phyloP scores from a whole-genome alignment of 2,329 filamentous ascomycete genomes.

The Plenodomus tracheiphilus region DNA sequence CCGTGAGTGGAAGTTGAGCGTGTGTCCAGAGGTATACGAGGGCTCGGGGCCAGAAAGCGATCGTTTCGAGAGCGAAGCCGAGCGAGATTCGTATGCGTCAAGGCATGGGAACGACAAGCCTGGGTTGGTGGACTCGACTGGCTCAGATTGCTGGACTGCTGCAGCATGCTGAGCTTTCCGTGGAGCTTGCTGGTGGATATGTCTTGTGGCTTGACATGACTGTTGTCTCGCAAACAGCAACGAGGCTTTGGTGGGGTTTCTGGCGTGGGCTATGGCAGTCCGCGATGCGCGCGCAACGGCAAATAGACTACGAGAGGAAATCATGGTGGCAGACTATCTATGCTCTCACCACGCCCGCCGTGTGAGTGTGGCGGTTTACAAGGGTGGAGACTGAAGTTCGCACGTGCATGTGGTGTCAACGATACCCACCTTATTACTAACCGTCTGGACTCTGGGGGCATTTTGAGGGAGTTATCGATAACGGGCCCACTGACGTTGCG shows the following conservation, averaged over 20 bases:
- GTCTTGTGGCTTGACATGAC: constrained; percentile 25
- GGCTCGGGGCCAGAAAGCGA: constrained; percentile 80
- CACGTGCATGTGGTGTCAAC: constrained; percentile 21
- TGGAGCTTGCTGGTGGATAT: constrained; percentile 35
- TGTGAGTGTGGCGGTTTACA: constrained; percentile 6
- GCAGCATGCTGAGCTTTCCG: constrained; percentile 30
- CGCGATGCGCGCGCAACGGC: constrained; percentile 25
- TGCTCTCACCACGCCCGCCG: constrained; percentile 1
- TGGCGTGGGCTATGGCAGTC: constrained; percentile 9
- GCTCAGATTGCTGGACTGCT: constrained; percentile 25
- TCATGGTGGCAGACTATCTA: constrained; percentile 29
- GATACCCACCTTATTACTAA: constrained; percentile 20
- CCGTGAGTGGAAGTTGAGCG: constrained; percentile 73
- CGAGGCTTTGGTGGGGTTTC: constrained; percentile 9
- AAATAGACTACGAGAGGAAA: constrained; percentile 32
- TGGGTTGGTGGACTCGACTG: constrained; percentile 39
- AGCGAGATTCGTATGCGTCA: constrained; percentile 48
- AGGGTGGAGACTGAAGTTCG: constrained; percentile 7
- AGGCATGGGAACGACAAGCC: constrained; percentile 48
- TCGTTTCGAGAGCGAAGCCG: constrained; percentile 72
- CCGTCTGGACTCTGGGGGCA: constrained; percentile 10
- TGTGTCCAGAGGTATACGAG: constrained; percentile 88
- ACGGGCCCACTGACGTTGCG: constrained; percentile 28
- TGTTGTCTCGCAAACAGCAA: constrained; percentile 20
- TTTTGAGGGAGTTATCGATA: constrained; percentile 10